Base-by-base conservation (phyloP, 306 rosid species). In the Hylodesmum podocarpum region DNA sequence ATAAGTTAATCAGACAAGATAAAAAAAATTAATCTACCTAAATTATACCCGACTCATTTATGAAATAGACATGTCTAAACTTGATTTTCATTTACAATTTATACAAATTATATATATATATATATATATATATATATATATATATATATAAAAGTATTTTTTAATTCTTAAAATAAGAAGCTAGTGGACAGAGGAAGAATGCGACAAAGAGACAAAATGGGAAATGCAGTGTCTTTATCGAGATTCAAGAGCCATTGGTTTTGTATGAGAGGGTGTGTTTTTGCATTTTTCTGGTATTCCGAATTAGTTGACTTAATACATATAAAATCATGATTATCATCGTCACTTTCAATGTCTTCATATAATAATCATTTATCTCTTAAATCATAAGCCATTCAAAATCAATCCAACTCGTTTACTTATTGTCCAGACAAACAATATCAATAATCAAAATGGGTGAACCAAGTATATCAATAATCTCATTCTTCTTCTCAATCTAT, bases 341-440 rank as follows among this genome's bases (percentile, higher is more conserved):
- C 68, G 24, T 61, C 70, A 40, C 31, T 55, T 43, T 54, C 75
- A 54, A 66, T 53, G 7, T 49, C 21, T 18, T 44, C 43, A 11
- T 34, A 16, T 16, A 16, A 18, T 16, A 24, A 11, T 33, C 3
- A 33, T 33, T 33, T 1, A 8, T 11, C 8, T 6, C 67, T 53
- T 11, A 74, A 74, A 67, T 81, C 72, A 49, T 19, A 59, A 33
- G 65, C 85, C 85, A 70, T 40, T 62, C 58, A 53, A 81, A 76
- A 5, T 47, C 44, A 31, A 81, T 84, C 85, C 74, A 31, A 59
- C 0, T 44, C 27, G 61, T 69, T 81, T 69, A 28, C 21, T 69
- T 70, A 2, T 62, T 29, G 69, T 69, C 81, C 73, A 21, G 40
- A 62, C 11, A 49, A 78, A 33, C 43, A 58, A 81, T 27, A 62